These are phyloP conservation scores for Colletotrichum destructivum DNA, from an alignment of 2,329 filamentous ascomycete genomes.

Conservation along the genomic window DNA sequence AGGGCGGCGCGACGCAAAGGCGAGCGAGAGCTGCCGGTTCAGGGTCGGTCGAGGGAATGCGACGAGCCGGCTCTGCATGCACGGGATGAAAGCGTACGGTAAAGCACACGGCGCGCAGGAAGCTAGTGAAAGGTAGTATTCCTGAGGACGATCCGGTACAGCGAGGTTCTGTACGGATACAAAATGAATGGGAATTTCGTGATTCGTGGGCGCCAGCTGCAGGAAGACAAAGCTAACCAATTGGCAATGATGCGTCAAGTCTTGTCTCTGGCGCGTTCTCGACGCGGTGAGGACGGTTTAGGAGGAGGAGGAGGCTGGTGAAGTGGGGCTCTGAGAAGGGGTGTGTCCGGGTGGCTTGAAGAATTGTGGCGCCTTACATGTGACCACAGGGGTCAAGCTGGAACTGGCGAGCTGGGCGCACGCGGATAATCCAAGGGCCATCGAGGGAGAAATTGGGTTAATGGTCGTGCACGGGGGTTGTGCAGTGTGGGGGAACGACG, in stretches of 20 bases:
- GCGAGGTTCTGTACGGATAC: conserved; percentile 10
- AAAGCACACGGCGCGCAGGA: conserved; percentile 6
- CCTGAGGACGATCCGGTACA: conserved; percentile 34
- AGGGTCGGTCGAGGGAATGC: conserved; percentile 33
- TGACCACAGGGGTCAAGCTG: conserved; percentile 38
- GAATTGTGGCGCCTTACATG: conserved; percentile 40
- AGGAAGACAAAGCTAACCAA: conserved; percentile 35
- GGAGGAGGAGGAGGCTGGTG: conserved; percentile 38
- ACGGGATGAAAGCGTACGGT: conserved; percentile 16
- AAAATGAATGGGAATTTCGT: conserved; percentile 24
- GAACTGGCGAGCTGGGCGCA: conserved; percentile 6
- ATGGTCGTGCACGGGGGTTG: not conserved
- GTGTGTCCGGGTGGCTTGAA: conserved; percentile 25
- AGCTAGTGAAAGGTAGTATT: conserved; percentile 36
- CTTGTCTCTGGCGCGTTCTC: conserved; percentile 39
- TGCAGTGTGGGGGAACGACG: conserved; percentile 30
- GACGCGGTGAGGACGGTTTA: conserved; percentile 37
- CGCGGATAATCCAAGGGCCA: conserved; percentile 18
- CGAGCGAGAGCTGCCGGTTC: conserved; percentile 19
- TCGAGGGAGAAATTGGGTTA: conserved; percentile 7
- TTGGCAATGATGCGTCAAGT: conserved; percentile 39
- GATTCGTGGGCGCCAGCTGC: conserved; percentile 22
- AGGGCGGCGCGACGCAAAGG: conserved; percentile 26
- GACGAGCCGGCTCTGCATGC: conserved; percentile 36
- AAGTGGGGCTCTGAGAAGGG: conserved; percentile 15